Evolutionary conservation across 441 rosid genomes (phyloP).

Genomic region (Metrosideros polymorpha): DNA sequence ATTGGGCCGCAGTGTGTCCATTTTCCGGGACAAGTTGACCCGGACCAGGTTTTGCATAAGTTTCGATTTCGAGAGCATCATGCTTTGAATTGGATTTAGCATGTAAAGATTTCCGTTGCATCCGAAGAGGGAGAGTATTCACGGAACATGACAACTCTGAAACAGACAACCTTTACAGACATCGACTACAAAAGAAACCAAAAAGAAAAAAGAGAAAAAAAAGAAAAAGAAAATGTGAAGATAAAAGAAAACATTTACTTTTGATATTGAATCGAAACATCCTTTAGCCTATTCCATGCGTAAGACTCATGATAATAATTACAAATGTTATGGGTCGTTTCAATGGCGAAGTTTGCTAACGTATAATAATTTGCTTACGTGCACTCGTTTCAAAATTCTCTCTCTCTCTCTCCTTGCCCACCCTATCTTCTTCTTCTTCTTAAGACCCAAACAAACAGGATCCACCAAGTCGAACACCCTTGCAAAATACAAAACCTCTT

Average conservation of each 20-base stretch:
- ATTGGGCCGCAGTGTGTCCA: background rate
- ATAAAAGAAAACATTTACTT: background rate
- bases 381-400: background rate
- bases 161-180: no score
- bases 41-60: background rate
- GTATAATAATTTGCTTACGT: background rate
- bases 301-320: background rate
- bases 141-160: no score
- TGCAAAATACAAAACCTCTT: background rate
- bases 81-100: no score
- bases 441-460: background rate
- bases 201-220: background rate
- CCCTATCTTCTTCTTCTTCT: background rate
- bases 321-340: background rate
- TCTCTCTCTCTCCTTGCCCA: background rate
- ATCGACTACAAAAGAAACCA: no score
- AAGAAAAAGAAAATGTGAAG: background rate
- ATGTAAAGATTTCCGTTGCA: no score
- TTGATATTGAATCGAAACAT: background rate
- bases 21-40: background rate
- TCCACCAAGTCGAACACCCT: background rate
- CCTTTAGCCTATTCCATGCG: background rate
- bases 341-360: background rate
- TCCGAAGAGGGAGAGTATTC: no score
- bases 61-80: no score